Evolutionary conservation across 495 filamentous ascomycete genomes (phyloP), one percentile per base, ranked within the genome.

Genomic region (Hypoxylon fragiforme): DNA sequence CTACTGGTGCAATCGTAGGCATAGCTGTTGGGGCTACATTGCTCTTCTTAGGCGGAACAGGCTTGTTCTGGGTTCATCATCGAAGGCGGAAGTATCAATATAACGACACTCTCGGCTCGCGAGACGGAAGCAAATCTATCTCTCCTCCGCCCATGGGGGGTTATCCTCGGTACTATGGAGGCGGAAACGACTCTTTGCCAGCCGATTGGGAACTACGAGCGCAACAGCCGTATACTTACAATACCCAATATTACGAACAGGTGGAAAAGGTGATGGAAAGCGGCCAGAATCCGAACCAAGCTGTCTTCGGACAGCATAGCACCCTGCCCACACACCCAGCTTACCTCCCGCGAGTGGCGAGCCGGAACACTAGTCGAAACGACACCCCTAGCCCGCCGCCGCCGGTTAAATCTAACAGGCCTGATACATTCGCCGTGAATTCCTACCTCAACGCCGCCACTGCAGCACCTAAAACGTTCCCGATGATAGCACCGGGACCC

Each of bases 281-380:
- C 3, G 47, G 41, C 21, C 41, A 15, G 2, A 32, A 41, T n/a
- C 50, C 56, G 6, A 65, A 45, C 42, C 34, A 44, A 8, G 2
- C 44, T 1, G 5, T 32, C 12, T 35, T 36, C 24, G 22, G 46
- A 36, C 50, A 47, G 50, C 35, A 53, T 28, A 63, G 45, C 54
- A 66, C 66, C 15, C 68, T 77, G 55, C 76, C 75, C n/a, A 68
- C 73, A 3, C 76, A 77, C 41, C 74, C 74, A 11, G 76, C 76
- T n/a, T 79, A 79, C 49, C 64, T 77, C 14, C 73, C 76, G 1
- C 57, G 56, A 7, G 59, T 67, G 2, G 38, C 70, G 12, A 71
- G 73, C 30, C 64, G 74, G 1, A 66, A 59, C 15, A 40, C 42
- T 2, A 46, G 65, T n/a, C 38, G 61, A 31, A 50, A 47, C 9